Evolutionary conservation across 2,329 filamentous ascomycete genomes (phyloP), one percentile per base, ranked within the genome.

Genomic region (Paecilomyces dactylethromorphus): DNA sequence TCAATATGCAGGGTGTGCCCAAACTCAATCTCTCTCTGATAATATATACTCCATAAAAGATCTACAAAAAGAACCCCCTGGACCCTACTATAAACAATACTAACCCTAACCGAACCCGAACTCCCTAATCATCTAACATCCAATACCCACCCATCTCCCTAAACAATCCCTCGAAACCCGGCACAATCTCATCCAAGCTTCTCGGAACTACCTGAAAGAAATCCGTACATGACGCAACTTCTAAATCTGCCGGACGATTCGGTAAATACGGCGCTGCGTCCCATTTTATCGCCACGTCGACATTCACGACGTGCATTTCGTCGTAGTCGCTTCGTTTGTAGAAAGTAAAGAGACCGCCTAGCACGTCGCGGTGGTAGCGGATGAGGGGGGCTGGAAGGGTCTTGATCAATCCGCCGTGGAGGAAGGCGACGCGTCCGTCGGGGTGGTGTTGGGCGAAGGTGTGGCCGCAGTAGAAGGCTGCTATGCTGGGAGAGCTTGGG

Each of bases 401-500:
- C 64, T 74, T 74, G 56, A 72, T 54, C 22, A 69, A 58, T 1
- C 71, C 71, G 29, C 71, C 69, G 59, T 74, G 70, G 35, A 72
- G 57, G 58, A 74, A 74, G 15, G 67, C 67, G 26, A 73, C 57
- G 13, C 59, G 56, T 15, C 65, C 64, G 56, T 73, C 69, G 1
- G 71, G 71, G 58, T 73, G 68, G 54, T 71, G 64, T 62, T 74
- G 71, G 12, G 66, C 68, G 56, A 74, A 73, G 1, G 62, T 65
- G 58, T 74, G 71, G 3, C 71, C 71, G 59, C 71, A 74, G 64
- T 70, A 73, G 60, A 62, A 63, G 31, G 59, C 63, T 11, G 63
- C 62, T 26, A 63, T 29, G 7, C 2, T 29, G 3, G 26, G n/a
- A n/a, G n/a, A n/a, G n/a, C n/a, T n/a, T n/a, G n/a, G n/a, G n/a